Evolutionary conservation across 768 basidiomycete species (phyloP).

Genomic region (Termitomyces bulborhizus): DNA sequence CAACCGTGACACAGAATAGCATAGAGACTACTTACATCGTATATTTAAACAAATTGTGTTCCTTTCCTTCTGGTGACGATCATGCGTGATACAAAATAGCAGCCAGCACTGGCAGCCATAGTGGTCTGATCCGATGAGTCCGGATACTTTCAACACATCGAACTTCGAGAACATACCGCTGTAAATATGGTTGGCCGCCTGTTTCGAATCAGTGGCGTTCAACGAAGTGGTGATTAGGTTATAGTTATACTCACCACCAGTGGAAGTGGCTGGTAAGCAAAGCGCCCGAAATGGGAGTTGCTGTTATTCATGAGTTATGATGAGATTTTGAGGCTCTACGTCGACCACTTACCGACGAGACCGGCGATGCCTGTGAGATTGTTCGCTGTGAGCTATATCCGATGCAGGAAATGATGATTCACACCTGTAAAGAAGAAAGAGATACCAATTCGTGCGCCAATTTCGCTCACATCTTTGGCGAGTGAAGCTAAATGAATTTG

Average conservation of each 20-base stretch:
- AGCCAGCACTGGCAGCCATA: neutral
- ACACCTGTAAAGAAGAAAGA: conserved; percentile 35
- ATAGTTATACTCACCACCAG: conserved; percentile 27
- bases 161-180: neutral
- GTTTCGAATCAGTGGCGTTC: neutral
- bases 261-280: conserved; percentile 35
- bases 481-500: conserved; percentile 19
- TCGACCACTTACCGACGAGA: conserved; percentile 27
- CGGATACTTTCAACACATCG: neutral
- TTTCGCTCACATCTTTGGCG: conserved; percentile 32
- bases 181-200: neutral
- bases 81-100: neutral
- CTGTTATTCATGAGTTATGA: conserved; percentile 13
- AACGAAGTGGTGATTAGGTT: neutral
- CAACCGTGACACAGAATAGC: neutral
- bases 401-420: neutral
- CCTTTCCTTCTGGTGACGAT: neutral
- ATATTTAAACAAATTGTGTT: neutral
- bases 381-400: neutral
- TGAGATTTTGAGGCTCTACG: neutral
- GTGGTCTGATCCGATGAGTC: neutral
- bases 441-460: conserved; percentile 43
- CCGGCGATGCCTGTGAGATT: conserved; percentile 17
- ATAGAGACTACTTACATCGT: neutral
- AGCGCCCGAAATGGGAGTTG: conserved; percentile 43